Percentiles rank a stretch among this genome's conserved stretches.
These are phyloP conservation scores for Pseudogymnoascus sp. DNA, from an alignment of 2,329 filamentous ascomycete genomes.

Conservation along the genomic window DNA sequence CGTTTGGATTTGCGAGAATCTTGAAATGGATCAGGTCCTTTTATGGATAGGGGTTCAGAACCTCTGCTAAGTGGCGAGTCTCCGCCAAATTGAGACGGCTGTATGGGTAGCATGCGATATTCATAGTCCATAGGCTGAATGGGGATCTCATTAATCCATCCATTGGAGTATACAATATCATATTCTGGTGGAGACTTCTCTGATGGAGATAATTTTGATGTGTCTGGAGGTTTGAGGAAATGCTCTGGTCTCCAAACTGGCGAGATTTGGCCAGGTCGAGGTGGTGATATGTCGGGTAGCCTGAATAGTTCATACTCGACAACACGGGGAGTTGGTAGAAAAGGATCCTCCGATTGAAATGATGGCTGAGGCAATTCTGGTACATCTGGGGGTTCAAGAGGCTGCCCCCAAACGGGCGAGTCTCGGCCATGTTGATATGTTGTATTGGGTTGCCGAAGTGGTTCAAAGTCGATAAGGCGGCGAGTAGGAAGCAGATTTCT, in stretches of 20 bases:
- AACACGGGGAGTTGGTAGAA: neutral
- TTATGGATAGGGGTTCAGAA: neutral
- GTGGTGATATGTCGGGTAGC: too few species aligned
- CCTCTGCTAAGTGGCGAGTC: neutral
- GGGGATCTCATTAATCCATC: neutral
- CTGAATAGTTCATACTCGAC: neutral
- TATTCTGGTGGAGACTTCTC: neutral
- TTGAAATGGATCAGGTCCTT: neutral
- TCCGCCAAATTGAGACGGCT: neutral
- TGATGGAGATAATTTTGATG: too few species aligned
- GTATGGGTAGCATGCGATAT: neutral
- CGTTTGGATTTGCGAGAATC: neutral
- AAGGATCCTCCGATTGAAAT: neutral
- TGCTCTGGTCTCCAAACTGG: neutral
- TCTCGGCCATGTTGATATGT: neutral
- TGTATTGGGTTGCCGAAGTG: neutral
- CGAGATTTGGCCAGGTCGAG: neutral
- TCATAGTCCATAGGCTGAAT: neutral
- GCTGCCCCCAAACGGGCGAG: neutral
- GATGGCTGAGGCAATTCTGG: too few species aligned
- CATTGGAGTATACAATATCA: neutral
- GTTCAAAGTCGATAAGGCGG: neutral
- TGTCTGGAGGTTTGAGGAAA: too few species aligned
- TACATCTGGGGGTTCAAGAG: neutral
- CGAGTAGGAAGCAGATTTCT: neutral